Conservation (phyloP, 139 green algal genomes). For the Volvox reticuliferus region DNA sequence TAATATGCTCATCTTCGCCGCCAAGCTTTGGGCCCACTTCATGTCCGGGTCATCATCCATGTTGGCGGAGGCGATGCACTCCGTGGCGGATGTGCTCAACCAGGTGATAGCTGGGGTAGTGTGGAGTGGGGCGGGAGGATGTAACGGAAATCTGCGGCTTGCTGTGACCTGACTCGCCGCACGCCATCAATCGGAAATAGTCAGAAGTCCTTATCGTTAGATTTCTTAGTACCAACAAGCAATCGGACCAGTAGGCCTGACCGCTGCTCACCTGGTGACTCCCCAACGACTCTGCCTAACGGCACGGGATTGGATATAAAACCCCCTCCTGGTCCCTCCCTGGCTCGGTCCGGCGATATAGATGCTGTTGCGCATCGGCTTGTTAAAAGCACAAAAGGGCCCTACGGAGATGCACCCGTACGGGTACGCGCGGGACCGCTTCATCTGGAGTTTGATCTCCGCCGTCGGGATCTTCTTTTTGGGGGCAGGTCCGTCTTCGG, state of each 20-base stretch:
- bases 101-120: slow-evolving; percentile 69
- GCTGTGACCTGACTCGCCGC: no score
- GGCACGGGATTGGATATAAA: no score
- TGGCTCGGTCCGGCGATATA: slow-evolving; percentile 1
- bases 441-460: slow-evolving; percentile 92
- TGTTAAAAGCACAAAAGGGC: slow-evolving; percentile 69
- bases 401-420: slow-evolving; percentile 88
- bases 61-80: slow-evolving; percentile 93
- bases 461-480: slow-evolving; percentile 95
- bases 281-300: no score
- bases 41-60: slow-evolving; percentile 79
- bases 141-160: no score
- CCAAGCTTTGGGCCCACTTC: slow-evolving; percentile 73
- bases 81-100: slow-evolving; percentile 89
- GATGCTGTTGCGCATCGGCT: slow-evolving; percentile 81
- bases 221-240: no score
- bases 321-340: no score
- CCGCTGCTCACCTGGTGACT: no score
- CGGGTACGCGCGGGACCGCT: slow-evolving; percentile 93
- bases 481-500: slow-evolving; percentile 64
- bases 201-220: no score
- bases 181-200: no score
- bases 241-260: no score
- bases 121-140: neutral
- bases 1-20: slow-evolving; percentile 75